A percentile compares a stretch with the other conserved stretches of the same genome.
Conservation (phyloP, 208 protist species). For the Leishmania mexicana region DNA sequence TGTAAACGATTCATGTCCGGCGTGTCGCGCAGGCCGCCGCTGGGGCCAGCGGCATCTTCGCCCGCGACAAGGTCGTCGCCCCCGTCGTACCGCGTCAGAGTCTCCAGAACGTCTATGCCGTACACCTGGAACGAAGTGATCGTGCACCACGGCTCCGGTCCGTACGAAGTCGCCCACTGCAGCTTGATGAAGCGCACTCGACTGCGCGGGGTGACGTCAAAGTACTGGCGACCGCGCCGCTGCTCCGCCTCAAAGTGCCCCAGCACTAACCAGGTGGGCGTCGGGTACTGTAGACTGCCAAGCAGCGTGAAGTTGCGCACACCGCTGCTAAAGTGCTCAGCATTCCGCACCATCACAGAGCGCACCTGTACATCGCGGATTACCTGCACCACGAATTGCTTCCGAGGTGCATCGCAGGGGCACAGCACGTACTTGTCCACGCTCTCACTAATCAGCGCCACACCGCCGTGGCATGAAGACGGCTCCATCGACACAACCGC, state of each 20-base stretch:
- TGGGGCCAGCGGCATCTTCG: background rate
- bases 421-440: slow-evolving; percentile 16
- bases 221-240: slow-evolving; percentile 16
- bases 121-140: slow-evolving; percentile 20
- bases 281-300: slow-evolving; percentile 17
- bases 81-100: slow-evolving; percentile 13
- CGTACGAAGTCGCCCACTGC: slow-evolving; percentile 21
- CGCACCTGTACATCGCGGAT: slow-evolving; percentile 21
- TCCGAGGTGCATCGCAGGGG: slow-evolving; percentile 12
- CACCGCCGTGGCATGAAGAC: slow-evolving; percentile 15
- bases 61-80: background rate
- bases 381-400: slow-evolving; percentile 17
- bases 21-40: background rate
- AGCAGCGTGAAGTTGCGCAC: slow-evolving; percentile 26
- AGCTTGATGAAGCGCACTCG: slow-evolving; percentile 11
- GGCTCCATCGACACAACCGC: slow-evolving; percentile 14
- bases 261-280: slow-evolving; percentile 13
- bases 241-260: slow-evolving; percentile 12
- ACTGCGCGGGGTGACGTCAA: slow-evolving; percentile 2
- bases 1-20: background rate
- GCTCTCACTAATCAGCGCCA: slow-evolving; percentile 16
- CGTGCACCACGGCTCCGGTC: slow-evolving; percentile 18
- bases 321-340: slow-evolving; percentile 20
- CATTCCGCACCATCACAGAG: slow-evolving; percentile 18
- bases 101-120: slow-evolving; percentile 16